These are phyloP conservation scores for Stygiomarasmius scandens DNA, from an alignment of 1,284 basidiomycete genomes.

Conservation along the genomic window DNA sequence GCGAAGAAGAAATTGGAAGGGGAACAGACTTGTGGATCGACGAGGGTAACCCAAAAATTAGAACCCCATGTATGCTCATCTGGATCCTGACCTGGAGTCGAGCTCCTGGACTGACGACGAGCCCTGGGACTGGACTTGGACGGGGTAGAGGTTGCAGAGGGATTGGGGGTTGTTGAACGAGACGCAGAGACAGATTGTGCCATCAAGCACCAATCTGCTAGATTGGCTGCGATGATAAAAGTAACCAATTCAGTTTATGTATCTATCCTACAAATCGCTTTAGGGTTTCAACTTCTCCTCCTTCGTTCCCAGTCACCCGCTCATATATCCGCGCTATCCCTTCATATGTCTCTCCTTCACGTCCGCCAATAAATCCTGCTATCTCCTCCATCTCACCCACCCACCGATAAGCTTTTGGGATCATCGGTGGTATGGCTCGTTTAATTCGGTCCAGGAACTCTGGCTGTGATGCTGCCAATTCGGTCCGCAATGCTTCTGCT, in stretches of 20 bases:
- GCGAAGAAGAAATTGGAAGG: background rate
- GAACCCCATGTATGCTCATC: constrained; percentile 70
- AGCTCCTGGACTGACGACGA: constrained; percentile 26
- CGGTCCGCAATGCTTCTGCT: constrained; percentile 51
- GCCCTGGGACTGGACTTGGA: constrained; percentile 26
- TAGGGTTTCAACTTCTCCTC: constrained; percentile 41
- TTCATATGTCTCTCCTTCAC: constrained; percentile 46
- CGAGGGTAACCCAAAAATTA: constrained; percentile 86
- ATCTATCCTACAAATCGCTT: constrained; percentile 49
- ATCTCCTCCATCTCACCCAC: constrained; percentile 66
- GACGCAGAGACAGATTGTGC: constrained; percentile 11
- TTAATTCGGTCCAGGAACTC: constrained; percentile 42
- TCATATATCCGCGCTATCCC: constrained; percentile 51
- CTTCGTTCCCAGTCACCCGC: constrained; percentile 41
- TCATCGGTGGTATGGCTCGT: constrained; percentile 45
- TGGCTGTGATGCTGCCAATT: constrained; percentile 51
- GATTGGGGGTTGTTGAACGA: constrained; percentile 26
- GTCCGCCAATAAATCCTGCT: constrained; percentile 51
- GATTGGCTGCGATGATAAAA: constrained; percentile 4
- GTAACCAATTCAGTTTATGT: too few species aligned
- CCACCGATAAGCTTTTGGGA: constrained; percentile 64
- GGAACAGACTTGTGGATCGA: constrained; percentile 73
- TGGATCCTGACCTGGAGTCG: constrained; percentile 31
- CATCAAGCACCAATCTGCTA: constrained; percentile 7
- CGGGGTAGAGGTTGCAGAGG: constrained; percentile 15